A percentile compares a stretch with the other conserved stretches of the same genome.
These are phyloP conservation scores for Gonium pectorale DNA, from an alignment of 139 green algal species.

Conservation along the genomic window DNA sequence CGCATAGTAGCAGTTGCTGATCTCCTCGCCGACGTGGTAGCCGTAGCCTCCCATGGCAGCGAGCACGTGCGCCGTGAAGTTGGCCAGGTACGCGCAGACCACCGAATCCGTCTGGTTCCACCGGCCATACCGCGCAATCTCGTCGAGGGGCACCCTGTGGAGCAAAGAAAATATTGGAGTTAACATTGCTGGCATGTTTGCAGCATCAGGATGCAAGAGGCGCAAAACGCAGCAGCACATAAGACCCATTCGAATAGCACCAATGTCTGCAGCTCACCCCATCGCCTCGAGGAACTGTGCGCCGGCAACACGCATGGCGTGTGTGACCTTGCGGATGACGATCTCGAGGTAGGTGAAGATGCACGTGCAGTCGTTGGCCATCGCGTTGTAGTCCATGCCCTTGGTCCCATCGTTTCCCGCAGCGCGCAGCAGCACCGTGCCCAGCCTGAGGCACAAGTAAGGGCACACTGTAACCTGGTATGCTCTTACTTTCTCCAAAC, in stretches of 20 bases:
- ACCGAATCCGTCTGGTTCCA: neutral
- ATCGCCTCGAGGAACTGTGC: neutral
- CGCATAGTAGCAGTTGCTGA: neutral
- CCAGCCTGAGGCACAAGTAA: too few relatives aligned
- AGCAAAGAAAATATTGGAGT: neutral
- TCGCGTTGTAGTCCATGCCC: neutral
- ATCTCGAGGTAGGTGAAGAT: neutral
- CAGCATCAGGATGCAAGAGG: neutral
- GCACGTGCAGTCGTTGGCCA: neutral
- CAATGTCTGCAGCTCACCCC: neutral
- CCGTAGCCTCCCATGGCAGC: neutral
- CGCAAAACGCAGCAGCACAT: neutral
- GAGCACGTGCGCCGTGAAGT: neutral
- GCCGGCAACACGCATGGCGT: constrained; percentile 1
- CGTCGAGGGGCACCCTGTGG: neutral
- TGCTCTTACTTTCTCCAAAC: too few relatives aligned
- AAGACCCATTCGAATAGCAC: too few relatives aligned
- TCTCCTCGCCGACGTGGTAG: neutral
- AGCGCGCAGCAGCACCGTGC: too few relatives aligned
- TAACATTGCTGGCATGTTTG: neutral
- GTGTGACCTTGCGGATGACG: constrained; percentile 6
- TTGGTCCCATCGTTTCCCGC: neutral
- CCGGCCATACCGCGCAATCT: neutral
- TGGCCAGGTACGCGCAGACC: neutral
- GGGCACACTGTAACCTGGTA: too few relatives aligned